Base-by-base conservation (phyloP, 2,329 filamentous ascomycete species). In the Fusarium abutilonis region DNA sequence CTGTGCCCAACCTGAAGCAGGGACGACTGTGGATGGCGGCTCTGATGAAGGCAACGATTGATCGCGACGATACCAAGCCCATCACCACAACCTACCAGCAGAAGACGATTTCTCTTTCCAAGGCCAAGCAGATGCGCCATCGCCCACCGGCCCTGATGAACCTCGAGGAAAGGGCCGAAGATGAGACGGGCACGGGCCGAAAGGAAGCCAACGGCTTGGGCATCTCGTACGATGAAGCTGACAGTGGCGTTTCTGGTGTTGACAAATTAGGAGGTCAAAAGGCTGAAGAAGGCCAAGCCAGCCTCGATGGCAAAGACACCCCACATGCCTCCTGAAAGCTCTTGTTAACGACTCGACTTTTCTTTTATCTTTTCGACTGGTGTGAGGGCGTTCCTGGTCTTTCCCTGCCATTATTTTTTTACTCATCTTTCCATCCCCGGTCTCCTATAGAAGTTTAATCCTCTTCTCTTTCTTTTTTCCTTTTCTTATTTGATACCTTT, bases 21-120 rank as follows among this genome's bases (percentile, higher is more conserved):
- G 95, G 95, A 14, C 88, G 95, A 11, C 80, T 96, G 36, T 99
- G 95, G 95, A 99, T 99, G 95, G 95, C 93, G 5, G 95, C 95
- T 6, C 80, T 99, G 47, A 96, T 99, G 92, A 99, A 99, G 79
- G 95, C 95, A 10, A 99, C 95, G 2, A 99, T 99, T 69, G 94
- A 98, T 73, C 89, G 94, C 59, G 95, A 99, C 68, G 87, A 90
- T 70, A 85, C 85, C 4, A 85, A 90, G 60, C 86, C 89, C 9
- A 89, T 97, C 58, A 93, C 92, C 17, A 95, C 91, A 4, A 97
- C 93, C 4, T 98, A 98, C 77, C 94, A 97, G 73, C 93, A 97
- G 74, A 95, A 96, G 81, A 99, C 95, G 0, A 97, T 99, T 52
- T 95, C 91, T 23, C 85, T 99, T 7, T 86, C 89, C 52, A 97